phyloP scores from a whole-genome alignment of 2,329 filamentous ascomycete species.

The Endothia cerciana region DNA sequence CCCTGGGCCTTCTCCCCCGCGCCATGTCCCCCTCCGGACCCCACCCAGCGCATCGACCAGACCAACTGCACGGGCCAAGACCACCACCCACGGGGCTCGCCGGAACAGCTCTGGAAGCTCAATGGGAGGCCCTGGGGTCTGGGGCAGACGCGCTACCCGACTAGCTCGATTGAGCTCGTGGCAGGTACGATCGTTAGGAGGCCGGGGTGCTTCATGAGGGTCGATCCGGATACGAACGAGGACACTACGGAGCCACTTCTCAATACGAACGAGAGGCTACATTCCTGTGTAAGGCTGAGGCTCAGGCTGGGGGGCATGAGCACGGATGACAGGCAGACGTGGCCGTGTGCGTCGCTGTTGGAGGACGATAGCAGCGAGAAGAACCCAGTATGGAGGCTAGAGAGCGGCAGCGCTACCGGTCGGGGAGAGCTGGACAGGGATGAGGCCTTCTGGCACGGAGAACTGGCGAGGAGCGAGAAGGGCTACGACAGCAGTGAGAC shows the following conservation, averaged over 20 bases:
- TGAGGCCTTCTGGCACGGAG: constrained; percentile 20
- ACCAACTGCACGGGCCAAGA: constrained; percentile 36
- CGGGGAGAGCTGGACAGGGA: constrained; percentile 18
- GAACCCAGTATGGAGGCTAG: constrained; percentile 35
- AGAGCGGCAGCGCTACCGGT: constrained; percentile 24
- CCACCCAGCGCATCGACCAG: constrained; percentile 32
- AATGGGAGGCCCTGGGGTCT: constrained; percentile 37
- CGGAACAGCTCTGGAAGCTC: constrained; percentile 29
- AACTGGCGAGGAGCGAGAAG: constrained; percentile 21
- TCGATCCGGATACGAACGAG: constrained; percentile 44
- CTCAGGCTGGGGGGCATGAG: constrained; percentile 36
- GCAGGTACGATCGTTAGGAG: constrained; percentile 37
- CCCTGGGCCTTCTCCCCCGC: constrained; percentile 32
- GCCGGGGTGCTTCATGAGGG: constrained; percentile 43
- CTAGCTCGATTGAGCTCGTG: constrained; percentile 34
- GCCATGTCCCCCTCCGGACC: constrained; percentile 34
- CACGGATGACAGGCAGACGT: constrained; percentile 41
- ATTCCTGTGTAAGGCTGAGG: constrained; percentile 37
- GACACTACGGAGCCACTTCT: constrained; percentile 41
- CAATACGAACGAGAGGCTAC: constrained; percentile 44
- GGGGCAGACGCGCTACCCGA: constrained; percentile 37
- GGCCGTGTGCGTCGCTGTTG: constrained; percentile 36
- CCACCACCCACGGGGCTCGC: constrained; percentile 31
- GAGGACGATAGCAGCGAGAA: constrained; percentile 19
- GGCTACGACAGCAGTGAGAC: constrained; percentile 32